Evolutionary conservation across 73 alveolate genomes (phyloP).

Genomic region (Symbiodinium pilosum): DNA sequence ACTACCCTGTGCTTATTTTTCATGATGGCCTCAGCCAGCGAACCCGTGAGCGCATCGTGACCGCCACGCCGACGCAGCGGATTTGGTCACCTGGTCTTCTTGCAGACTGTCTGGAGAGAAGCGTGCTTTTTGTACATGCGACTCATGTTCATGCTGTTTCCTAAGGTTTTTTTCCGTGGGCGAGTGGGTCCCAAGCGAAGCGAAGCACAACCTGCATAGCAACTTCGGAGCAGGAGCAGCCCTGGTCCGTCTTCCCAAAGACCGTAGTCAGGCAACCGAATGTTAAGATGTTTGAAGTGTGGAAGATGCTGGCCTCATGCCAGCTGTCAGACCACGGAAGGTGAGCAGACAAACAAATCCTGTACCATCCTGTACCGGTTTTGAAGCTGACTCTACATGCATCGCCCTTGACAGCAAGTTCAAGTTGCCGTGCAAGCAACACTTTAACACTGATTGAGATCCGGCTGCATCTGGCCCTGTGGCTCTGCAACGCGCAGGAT

Average conservation of each 20-base stretch:
- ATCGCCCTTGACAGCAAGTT: not conserved
- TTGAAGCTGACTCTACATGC: not conserved
- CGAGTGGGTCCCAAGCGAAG: not conserved
- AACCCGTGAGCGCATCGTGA: constrained; percentile 4
- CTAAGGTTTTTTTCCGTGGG: not conserved
- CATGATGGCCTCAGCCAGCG: not conserved
- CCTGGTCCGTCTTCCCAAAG: no score
- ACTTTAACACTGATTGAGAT: no score
- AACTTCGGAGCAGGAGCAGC: constrained; percentile 12
- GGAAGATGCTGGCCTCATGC: not conserved
- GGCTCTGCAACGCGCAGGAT: not conserved
- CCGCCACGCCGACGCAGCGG: not conserved
- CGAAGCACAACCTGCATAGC: not conserved
- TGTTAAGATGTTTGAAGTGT: not conserved
- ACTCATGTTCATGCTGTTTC: not conserved
- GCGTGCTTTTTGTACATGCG: not conserved
- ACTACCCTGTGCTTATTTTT: not conserved
- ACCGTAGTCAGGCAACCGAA: not conserved
- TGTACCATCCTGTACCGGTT: not conserved
- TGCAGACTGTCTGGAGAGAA: not conserved
- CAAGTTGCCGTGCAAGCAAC: no score
- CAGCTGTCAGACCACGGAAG: not conserved
- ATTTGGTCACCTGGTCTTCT: not conserved
- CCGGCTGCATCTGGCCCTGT: no score
- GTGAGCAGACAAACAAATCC: not conserved